These are phyloP conservation scores for Tilletia caries DNA, from an alignment of 1,284 basidiomycete species.

Conservation along the genomic window DNA sequence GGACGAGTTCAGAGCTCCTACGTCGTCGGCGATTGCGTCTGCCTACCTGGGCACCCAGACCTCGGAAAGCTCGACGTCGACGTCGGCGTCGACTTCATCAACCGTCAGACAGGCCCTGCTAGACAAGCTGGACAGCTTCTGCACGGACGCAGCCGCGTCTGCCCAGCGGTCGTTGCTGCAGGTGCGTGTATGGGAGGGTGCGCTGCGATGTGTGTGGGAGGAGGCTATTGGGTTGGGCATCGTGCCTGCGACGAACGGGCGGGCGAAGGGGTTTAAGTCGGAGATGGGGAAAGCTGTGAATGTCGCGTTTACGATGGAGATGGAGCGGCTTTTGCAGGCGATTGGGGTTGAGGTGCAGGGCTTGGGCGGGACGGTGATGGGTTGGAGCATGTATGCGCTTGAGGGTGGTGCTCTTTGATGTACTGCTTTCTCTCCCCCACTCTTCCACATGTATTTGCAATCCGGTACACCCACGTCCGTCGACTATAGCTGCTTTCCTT, in stretches of 20 bases:
- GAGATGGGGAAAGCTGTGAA: constrained; percentile 1
- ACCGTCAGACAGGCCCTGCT: not conserved
- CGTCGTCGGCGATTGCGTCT: not conserved
- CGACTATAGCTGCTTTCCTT: no score
- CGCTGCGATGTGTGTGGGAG: not conserved
- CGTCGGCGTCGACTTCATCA: not conserved
- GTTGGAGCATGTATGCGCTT: not conserved
- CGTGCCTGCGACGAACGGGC: not conserved
- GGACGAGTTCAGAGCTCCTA: not conserved
- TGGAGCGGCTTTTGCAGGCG: not conserved
- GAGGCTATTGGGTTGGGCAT: not conserved
- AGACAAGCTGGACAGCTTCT: not conserved
- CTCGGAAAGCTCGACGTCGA: not conserved
- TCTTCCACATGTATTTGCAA: no score
- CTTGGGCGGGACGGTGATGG: not conserved
- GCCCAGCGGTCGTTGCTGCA: not conserved
- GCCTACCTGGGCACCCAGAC: not conserved
- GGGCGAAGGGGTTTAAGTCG: not conserved
- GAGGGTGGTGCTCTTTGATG: not conserved
- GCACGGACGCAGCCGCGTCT: not conserved
- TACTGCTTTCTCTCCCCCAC: no score
- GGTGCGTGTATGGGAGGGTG: not conserved
- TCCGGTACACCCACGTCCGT: no score
- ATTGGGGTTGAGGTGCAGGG: constrained; percentile 5
- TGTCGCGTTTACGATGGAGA: constrained; percentile 10